Conservation (phyloP, 352 stramenopile genomes). For the Globisporangium acanthophoron region DNA sequence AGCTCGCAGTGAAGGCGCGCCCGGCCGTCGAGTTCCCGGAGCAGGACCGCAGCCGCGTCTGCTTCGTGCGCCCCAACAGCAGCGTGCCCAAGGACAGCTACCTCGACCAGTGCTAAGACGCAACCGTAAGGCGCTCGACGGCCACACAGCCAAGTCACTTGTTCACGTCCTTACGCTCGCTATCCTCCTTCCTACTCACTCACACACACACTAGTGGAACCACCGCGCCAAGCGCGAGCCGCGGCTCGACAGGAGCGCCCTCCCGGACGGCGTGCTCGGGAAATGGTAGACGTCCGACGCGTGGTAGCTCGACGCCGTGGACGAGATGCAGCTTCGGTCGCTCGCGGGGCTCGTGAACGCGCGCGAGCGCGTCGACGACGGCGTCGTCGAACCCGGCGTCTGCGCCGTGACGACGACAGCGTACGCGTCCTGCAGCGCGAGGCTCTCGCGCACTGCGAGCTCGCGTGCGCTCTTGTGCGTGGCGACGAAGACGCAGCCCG, state of each 20-base stretch:
- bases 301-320: background rate
- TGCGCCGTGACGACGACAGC: background rate
- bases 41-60: too few species aligned
- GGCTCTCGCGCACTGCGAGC: constrained; percentile 21
- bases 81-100: too few species aligned
- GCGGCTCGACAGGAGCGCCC: background rate
- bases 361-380: background rate
- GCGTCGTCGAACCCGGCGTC: background rate
- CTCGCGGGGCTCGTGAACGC: background rate
- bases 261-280: background rate
- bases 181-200: too few species aligned
- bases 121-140: too few species aligned
- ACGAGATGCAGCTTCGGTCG: background rate
- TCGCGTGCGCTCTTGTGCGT: constrained; percentile 15
- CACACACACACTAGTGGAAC: background rate
- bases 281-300: background rate
- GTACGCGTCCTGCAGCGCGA: constrained; percentile 14
- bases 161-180: too few species aligned
- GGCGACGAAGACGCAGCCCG: constrained; percentile 18
- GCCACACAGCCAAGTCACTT: too few species aligned
- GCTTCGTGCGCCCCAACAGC: too few species aligned
- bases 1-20: too few species aligned
- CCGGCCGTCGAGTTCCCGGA: too few species aligned
- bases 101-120: too few species aligned
- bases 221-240: background rate